Base-by-base conservation (phyloP, 345 rosid species). In the Sisymbrium irio region DNA sequence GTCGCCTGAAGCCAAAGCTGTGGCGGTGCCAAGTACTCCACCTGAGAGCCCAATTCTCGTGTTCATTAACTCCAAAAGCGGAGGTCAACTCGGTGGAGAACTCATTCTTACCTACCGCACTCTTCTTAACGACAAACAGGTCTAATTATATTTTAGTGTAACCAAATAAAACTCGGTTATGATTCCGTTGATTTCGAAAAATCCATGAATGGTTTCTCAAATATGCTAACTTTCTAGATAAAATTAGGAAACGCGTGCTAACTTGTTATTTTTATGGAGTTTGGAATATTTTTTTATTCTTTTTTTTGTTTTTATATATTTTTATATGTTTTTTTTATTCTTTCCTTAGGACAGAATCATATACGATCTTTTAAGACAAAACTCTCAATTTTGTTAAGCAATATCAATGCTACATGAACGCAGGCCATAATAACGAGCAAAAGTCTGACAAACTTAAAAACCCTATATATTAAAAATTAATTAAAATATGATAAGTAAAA, bases 51-150 rank as follows among this genome's bases (percentile, higher is more conserved):
- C 98, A 0, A 82, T 88, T 47, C 56, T 94, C 25, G 96, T 91
- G 14, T 91, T 91, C 72, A 76, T 94, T 75, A 94, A 94, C 82
- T 85, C 97, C 78, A 91, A 76, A 77, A 94, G 96, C 53, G 97
- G 97, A 2, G 98, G 92, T 15, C 98, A 88, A 77, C 85, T 91
- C 53, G 97, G 98, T 50, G 92, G 89, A 9, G 78, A 86, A 62
- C 98, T 94, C 51, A 85, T 91, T 25, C 51, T 67, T 6, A 89
- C 96, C 36, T 90, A 82, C 77, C 87, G 85, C 14, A 15, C 58
- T 67, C 73, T 93, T 27, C 90, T 90, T 77, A 85, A 83, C 51
- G 68, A 67, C 9, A 51, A 81, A 19, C 98, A 93, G 92, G 97
- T 62, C 19, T 22, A 4, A 35, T 11, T 7, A n/a, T 30, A 3